phyloP scores from a whole-genome alignment of 139 green algal species.

The Picochlorum costavermella region DNA sequence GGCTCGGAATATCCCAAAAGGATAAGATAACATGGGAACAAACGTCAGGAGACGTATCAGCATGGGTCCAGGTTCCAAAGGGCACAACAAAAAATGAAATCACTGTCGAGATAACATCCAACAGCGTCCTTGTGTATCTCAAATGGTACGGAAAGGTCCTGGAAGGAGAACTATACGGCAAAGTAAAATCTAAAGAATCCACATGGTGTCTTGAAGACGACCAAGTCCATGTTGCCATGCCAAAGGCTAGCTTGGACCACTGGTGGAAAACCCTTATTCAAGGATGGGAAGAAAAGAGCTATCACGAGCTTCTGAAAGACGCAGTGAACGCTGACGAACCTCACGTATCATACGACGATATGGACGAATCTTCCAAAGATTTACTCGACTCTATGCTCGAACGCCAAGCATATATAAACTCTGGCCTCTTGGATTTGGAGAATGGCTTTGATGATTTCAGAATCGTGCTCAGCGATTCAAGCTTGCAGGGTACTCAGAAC shows the following conservation, averaged over 20 bases:
- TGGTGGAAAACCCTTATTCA: conserved; percentile 61
- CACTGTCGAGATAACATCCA: background rate
- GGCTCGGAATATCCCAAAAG: background rate
- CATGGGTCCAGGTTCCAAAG: conserved; percentile 9
- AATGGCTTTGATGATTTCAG: conserved; percentile 69
- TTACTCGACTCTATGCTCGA: conserved; percentile 50
- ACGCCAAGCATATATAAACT: conserved; percentile 37
- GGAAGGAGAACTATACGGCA: conserved; percentile 16
- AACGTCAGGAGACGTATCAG: conserved; percentile 12
- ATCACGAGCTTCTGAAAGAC: conserved; percentile 59
- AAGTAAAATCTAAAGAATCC: conserved; percentile 34
- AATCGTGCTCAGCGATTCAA: conserved; percentile 56
- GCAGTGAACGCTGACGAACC: conserved; percentile 51
- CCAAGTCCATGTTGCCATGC: conserved; percentile 45
- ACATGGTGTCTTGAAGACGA: conserved; percentile 49
- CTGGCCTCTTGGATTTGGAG: conserved; percentile 32
- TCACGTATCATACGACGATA: conserved; percentile 13
- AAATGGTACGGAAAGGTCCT: conserved; percentile 5
- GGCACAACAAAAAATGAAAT: conserved; percentile 19
- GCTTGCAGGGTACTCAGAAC: conserved; percentile 9
- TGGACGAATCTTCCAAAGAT: conserved; percentile 18
- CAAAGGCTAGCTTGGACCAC: conserved; percentile 44
- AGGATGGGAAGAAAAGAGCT: conserved; percentile 50
- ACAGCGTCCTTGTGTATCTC: background rate
- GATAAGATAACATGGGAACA: conserved; percentile 14